Conservation (phyloP, 2,329 filamentous ascomycete genomes). For the Aspergillus pseudotamarii region DNA sequence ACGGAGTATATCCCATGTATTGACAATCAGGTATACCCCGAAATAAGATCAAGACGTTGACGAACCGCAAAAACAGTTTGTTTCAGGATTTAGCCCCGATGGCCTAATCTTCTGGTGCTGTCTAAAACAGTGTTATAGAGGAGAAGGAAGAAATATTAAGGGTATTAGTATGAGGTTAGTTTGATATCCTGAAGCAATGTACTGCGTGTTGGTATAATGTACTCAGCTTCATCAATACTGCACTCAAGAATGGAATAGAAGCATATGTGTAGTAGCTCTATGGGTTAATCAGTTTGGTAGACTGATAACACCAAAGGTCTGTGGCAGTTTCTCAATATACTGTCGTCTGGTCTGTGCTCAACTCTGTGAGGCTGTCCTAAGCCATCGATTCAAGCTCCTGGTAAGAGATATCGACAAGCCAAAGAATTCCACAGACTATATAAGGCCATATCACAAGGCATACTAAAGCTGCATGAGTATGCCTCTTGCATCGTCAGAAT, state of each 20-base stretch:
- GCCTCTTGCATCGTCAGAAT: not conserved
- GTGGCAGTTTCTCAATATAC: not conserved
- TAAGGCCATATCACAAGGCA: not conserved
- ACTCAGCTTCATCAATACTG: not conserved
- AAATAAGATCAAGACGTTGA: not conserved
- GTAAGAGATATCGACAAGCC: not conserved
- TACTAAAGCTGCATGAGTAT: not conserved
- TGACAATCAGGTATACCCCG: not conserved
- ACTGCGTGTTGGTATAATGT: not conserved
- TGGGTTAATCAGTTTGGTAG: not conserved
- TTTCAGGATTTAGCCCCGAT: not conserved
- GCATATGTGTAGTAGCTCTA: not conserved
- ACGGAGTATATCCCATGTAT: not conserved
- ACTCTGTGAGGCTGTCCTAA: not conserved
- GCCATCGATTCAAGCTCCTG: not conserved
- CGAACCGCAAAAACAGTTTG: not conserved
- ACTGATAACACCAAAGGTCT: not conserved
- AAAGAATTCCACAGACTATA: not conserved
- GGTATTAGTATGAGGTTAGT: not conserved
- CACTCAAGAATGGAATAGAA: not conserved
- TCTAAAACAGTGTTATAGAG: not conserved
- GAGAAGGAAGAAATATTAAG: not conserved
- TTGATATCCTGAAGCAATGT: not conserved
- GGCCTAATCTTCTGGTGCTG: not conserved
- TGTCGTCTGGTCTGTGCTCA: not conserved